phyloP scores from a whole-genome alignment of 495 filamentous ascomycete genomes.

The Penicillium nucicola region DNA sequence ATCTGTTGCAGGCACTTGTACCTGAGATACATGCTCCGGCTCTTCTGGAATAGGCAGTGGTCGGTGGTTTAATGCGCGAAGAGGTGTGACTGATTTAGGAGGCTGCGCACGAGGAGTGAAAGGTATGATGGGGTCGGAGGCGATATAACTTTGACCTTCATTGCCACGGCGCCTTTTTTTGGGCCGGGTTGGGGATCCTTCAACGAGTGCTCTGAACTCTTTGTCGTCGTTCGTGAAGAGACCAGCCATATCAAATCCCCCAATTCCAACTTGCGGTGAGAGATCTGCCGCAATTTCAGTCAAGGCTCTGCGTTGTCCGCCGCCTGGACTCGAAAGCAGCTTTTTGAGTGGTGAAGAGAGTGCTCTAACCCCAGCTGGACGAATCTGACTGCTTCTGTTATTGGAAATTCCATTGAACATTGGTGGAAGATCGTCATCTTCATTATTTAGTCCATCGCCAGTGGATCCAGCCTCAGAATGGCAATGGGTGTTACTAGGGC shows the following conservation, averaged over 20 bases:
- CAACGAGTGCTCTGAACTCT: constrained; percentile 37
- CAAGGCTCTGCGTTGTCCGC: constrained; percentile 39
- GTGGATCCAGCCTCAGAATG: constrained; percentile 28
- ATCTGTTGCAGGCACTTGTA: constrained; percentile 9
- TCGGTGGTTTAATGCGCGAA: neutral
- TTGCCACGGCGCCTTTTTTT: constrained; percentile 40
- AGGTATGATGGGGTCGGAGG: constrained; percentile 33
- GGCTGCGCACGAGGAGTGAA: constrained; percentile 25
- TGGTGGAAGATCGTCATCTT: constrained; percentile 45
- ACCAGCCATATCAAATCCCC: constrained; percentile 36
- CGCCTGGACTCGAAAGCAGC: constrained; percentile 41
- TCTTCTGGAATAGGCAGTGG: constrained; percentile 6
- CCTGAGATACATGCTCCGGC: constrained; percentile 5
- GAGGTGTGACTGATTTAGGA: constrained; percentile 15
- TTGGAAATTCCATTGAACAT: constrained; percentile 19
- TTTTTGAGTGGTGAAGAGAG: constrained; percentile 34
- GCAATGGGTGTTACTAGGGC: constrained; percentile 28
- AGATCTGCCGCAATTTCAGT: constrained; percentile 46
- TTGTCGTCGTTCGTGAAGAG: constrained; percentile 43
- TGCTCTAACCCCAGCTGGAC: constrained; percentile 19
- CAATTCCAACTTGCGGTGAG: constrained; percentile 35
- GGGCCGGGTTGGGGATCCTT: constrained; percentile 35
- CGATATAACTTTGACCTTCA: constrained; percentile 26
- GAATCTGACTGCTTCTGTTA: constrained; percentile 19
- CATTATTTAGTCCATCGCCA: constrained; percentile 29